Conservation (phyloP, 2,329 filamentous ascomycete genomes). For the Ophiocordyceps camponoti-saundersi region DNA sequence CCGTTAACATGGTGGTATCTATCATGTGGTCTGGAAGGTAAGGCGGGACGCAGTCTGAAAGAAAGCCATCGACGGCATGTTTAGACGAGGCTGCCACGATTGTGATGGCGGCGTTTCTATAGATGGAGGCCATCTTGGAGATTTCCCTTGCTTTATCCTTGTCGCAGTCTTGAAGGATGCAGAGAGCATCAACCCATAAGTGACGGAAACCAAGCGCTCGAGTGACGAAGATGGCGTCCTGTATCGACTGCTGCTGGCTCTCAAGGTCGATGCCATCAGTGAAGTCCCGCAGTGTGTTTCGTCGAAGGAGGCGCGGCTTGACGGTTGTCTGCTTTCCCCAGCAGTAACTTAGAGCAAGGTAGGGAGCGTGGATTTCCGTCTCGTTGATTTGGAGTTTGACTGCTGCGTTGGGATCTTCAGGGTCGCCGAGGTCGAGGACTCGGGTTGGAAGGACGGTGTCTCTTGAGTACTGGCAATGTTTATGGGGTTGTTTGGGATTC, state of each 20-base stretch:
- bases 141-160: not conserved
- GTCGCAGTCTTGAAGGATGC: not conserved
- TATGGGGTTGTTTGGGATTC: not conserved
- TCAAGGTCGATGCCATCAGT: not conserved
- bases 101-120: not conserved
- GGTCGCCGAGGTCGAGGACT: not conserved
- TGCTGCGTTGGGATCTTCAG: not conserved
- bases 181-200: not conserved
- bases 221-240: not conserved
- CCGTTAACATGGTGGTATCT: not conserved
- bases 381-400: not conserved
- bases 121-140: not conserved
- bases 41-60: not conserved
- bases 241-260: not conserved
- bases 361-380: not conserved
- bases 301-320: not conserved
- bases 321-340: not conserved
- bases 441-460: not conserved
- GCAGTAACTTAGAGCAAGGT: not conserved
- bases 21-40: not conserved
- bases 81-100: not conserved
- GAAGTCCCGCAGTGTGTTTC: not conserved
- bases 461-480: not conserved
- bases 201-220: not conserved
- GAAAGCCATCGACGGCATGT: not conserved